Evolutionary conservation across 192 early-diverging fungal species (phyloP).

Genomic region (Backusella parvicylindrica): DNA sequence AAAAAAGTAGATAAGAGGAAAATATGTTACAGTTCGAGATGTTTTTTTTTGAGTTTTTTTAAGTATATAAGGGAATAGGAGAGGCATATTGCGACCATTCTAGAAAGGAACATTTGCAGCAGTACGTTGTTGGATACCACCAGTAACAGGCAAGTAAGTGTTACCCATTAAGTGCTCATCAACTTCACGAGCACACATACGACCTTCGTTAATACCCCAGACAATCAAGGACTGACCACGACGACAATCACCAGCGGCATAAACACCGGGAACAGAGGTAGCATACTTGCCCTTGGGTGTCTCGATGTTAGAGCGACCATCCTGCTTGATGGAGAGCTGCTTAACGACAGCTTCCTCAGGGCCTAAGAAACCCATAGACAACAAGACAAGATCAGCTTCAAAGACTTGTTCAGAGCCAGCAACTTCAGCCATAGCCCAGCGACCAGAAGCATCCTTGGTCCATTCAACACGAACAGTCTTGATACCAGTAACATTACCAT

Average conservation of each 20-base stretch:
- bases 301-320: constrained; percentile 76
- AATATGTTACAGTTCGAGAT: constrained; percentile 4
- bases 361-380: constrained; percentile 91
- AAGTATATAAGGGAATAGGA: neutral
- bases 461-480: constrained; percentile 96
- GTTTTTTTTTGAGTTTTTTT: neutral
- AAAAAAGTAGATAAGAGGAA: neutral
- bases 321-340: constrained; percentile 76
- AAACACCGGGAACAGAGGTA: constrained; percentile 79
- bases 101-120: neutral
- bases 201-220: constrained; percentile 98
- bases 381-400: constrained; percentile 85
- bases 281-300: constrained; percentile 75
- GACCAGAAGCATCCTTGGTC: constrained; percentile 73
- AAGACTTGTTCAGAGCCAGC: constrained; percentile 81
- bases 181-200: constrained; percentile 90
- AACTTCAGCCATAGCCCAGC: constrained; percentile 90
- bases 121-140: constrained; percentile 73
- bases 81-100: neutral
- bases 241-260: constrained; percentile 97
- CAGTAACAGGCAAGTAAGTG: constrained; percentile 83
- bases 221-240: constrained; percentile 95
- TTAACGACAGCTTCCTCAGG: constrained; percentile 83
- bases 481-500: constrained; percentile 82
- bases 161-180: constrained; percentile 79